Evolutionary conservation across 2,329 filamentous ascomycete species (phyloP).

Genomic region (Exophiala xenobiotica): DNA sequence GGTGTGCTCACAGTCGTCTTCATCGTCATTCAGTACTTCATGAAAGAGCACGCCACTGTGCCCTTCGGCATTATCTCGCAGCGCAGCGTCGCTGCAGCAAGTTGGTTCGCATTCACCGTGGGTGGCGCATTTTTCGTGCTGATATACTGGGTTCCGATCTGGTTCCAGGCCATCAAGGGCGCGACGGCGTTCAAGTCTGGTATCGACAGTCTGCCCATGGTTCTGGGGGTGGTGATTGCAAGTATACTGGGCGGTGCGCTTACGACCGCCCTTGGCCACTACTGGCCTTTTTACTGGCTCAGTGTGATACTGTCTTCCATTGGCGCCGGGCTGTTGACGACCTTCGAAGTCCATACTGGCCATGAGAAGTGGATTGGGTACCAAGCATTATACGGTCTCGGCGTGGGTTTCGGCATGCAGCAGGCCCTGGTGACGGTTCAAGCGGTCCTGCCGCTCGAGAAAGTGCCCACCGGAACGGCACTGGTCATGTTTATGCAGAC

Average conservation of each 20-base stretch:
- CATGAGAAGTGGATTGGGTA: slow-evolving; percentile 42
- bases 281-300: slow-evolving; percentile 42
- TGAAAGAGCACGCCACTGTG: slow-evolving; percentile 51
- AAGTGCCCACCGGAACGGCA: slow-evolving; percentile 43
- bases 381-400: slow-evolving; percentile 38
- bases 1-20: slow-evolving; percentile 45
- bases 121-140: slow-evolving; percentile 41
- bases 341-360: slow-evolving; percentile 36
- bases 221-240: slow-evolving; percentile 39
- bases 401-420: slow-evolving; percentile 40
- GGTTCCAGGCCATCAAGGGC: slow-evolving; percentile 49
- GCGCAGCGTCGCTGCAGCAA: slow-evolving; percentile 39
- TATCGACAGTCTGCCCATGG: slow-evolving; percentile 44
- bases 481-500: slow-evolving; percentile 43
- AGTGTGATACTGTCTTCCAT: slow-evolving; percentile 38
- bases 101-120: slow-evolving; percentile 39
- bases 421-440: slow-evolving; percentile 45
- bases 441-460: slow-evolving; percentile 36
- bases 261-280: slow-evolving; percentile 40
- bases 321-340: slow-evolving; percentile 44
- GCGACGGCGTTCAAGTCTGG: slow-evolving; percentile 46
- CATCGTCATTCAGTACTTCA: slow-evolving; percentile 46
- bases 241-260: slow-evolving; percentile 36
- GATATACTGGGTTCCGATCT: slow-evolving; percentile 46
- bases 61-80: slow-evolving; percentile 52